Evolutionary conservation across 805 yeast species (phyloP).

Genomic region (Kodamaea sagamina): DNA sequence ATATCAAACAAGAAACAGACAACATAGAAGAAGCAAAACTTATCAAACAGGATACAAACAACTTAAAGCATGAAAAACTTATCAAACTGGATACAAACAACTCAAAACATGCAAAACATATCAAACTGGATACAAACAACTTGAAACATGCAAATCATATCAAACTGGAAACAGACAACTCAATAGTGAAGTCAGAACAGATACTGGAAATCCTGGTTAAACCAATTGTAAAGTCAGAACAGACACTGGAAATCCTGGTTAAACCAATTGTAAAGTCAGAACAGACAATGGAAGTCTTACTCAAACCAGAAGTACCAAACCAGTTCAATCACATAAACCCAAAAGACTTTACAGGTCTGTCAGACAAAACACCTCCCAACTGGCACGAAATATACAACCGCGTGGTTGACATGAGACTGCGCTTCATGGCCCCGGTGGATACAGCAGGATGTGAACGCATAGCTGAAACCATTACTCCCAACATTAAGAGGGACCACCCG

Average conservation of each 20-base stretch:
- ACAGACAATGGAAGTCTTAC: too few relatives aligned
- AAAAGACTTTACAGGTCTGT: constrained; percentile 1
- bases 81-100: too few relatives aligned
- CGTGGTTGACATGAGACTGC: constrained; percentile 65
- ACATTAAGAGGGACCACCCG: constrained; percentile 35
- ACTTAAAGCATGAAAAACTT: too few relatives aligned
- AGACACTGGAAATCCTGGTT: too few relatives aligned
- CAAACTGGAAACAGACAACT: too few relatives aligned
- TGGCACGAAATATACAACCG: constrained; percentile 60
- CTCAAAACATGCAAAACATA: neutral
- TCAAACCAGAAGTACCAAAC: constrained; percentile 3
- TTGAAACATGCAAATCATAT: too few relatives aligned
- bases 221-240: too few relatives aligned
- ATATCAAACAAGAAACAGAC: neutral
- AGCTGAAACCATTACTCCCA: constrained; percentile 45
- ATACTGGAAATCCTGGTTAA: too few relatives aligned
- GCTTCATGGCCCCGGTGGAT: constrained; percentile 81
- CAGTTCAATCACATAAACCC: constrained; percentile 3
- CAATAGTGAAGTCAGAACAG: too few relatives aligned
- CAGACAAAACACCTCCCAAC: constrained; percentile 34
- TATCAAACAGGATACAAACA: too few relatives aligned
- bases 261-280: too few relatives aligned
- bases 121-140: too few relatives aligned
- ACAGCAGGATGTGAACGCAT: constrained; percentile 78
- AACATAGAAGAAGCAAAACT: neutral